Conservation (phyloP, 129 eudicot species). For the Flaveria trinervia region DNA sequence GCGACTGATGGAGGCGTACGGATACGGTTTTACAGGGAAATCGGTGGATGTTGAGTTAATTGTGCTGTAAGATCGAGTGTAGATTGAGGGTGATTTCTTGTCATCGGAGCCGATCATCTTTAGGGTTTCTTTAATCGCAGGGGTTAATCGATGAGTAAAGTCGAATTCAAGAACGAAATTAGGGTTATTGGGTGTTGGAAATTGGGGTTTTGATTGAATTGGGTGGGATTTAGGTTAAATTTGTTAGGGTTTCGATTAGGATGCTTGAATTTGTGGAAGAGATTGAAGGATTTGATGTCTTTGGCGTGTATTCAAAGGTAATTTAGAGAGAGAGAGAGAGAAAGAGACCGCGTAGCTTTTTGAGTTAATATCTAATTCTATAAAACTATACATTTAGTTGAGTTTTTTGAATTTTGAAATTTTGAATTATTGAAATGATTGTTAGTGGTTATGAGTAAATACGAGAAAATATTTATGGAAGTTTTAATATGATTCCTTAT, state of each 20-base stretch:
- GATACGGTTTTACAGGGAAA: slow-evolving; percentile 45
- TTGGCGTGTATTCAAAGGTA: slow-evolving; percentile 43
- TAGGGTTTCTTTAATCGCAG: slow-evolving; percentile 3
- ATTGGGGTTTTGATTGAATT: slow-evolving; percentile 9
- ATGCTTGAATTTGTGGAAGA: slow-evolving; percentile 34
- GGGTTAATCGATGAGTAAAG: not conserved
- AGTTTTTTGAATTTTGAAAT: too few relatives aligned
- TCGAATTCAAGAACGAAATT: slow-evolving; percentile 2
- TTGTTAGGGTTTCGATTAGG: slow-evolving; percentile 17
- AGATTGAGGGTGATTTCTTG: slow-evolving; percentile 33
- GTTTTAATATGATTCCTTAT: too few relatives aligned
- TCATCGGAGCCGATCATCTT: slow-evolving; percentile 35
- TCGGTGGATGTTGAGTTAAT: slow-evolving; percentile 42
- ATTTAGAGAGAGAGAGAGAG: not conserved
- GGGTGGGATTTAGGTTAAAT: slow-evolving; percentile 11
- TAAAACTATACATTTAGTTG: too few relatives aligned
- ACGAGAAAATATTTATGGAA: too few relatives aligned
- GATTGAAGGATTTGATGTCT: slow-evolving; percentile 11
- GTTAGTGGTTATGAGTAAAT: too few relatives aligned
- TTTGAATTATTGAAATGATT: too few relatives aligned
- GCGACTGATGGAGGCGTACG: slow-evolving; percentile 46
- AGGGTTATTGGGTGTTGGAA: not conserved
- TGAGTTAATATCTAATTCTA: too few relatives aligned
- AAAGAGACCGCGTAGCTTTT: not conserved
- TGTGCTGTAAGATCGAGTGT: slow-evolving; percentile 61